Percentiles rank a stretch among this genome's conserved stretches.
Evolutionary conservation across 108 stramenopile genomes (phyloP).

Genomic region (Stephanodiscus triporus): DNA sequence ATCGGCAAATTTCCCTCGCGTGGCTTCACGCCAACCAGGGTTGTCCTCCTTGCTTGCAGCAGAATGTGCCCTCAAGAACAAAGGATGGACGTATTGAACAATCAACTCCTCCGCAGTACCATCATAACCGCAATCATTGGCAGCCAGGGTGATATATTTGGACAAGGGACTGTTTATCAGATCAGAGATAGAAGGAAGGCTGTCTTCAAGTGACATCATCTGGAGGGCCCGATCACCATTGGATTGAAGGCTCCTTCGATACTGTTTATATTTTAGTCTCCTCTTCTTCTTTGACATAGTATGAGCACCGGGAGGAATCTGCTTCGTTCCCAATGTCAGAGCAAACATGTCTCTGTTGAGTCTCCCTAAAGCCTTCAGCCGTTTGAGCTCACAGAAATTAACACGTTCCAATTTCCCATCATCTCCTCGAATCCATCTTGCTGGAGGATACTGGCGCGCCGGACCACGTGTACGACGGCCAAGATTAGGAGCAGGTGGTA

Average conservation of each 20-base stretch:
- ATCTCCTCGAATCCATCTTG: background rate
- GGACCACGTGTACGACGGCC: no score
- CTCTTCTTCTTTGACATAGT: background rate
- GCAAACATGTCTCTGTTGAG: background rate
- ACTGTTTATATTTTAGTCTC: slow-evolving; percentile 3
- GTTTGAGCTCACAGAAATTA: background rate
- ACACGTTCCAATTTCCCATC: slow-evolving; percentile 1
- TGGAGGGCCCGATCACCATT: slow-evolving; percentile 6
- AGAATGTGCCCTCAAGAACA: background rate
- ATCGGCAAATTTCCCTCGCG: background rate
- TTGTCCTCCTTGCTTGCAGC: background rate
- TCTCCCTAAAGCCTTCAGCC: background rate
- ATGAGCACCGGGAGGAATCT: no score
- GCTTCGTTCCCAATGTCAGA: background rate
- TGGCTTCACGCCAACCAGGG: background rate
- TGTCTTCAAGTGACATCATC: background rate
- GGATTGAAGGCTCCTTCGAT: slow-evolving; percentile 1
- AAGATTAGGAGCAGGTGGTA: no score
- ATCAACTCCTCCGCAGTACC: background rate
- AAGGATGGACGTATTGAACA: background rate
- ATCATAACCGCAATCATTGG: background rate
- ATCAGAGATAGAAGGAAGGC: background rate
- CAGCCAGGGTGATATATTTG: slow-evolving; percentile 3
- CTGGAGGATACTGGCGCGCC: background rate
- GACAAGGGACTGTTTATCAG: background rate